phyloP scores from a whole-genome alignment of 805 yeast genomes.

The Metschnikowia proteae region DNA sequence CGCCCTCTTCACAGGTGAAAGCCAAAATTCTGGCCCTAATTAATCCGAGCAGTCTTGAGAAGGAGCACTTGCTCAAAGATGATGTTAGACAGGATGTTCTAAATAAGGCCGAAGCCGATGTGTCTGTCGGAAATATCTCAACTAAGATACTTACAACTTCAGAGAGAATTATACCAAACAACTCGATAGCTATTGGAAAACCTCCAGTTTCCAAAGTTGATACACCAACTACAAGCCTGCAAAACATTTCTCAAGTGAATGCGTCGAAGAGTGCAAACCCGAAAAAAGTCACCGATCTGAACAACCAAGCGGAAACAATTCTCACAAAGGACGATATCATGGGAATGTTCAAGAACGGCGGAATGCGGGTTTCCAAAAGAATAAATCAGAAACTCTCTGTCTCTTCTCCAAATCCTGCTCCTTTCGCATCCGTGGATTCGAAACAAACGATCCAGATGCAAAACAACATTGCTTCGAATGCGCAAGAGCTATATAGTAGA shows the following conservation, averaged over 20 bases:
- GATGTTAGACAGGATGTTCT: not conserved
- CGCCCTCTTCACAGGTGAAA: not conserved
- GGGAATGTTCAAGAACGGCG: conserved; percentile 8
- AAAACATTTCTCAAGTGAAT: not conserved
- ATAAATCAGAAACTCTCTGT: conserved; percentile 12
- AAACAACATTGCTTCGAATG: conserved; percentile 7
- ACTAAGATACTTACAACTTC: not conserved
- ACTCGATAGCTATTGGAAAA: not conserved
- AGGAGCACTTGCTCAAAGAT: too few relatives aligned
- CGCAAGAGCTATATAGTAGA: conserved; percentile 12
- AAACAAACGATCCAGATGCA: conserved; percentile 5
- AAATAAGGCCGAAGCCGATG: not conserved
- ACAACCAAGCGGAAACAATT: not conserved
- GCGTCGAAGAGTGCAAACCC: not conserved
- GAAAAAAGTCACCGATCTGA: not conserved
- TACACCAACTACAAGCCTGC: not conserved
- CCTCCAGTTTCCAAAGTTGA: not conserved
- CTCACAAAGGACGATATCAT: conserved; percentile 12
- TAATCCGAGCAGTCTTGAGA: too few relatives aligned
- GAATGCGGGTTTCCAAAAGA: conserved; percentile 12
- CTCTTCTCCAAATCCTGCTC: not conserved
- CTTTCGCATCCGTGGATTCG: conserved; percentile 6
- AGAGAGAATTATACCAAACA: too few relatives aligned
- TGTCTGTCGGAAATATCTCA: too few relatives aligned
- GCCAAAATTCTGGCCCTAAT: not conserved